Evolutionary conservation across 176 grass and related monocot species (phyloP).

Genomic region (Rhipidocladum racemiflorum): DNA sequence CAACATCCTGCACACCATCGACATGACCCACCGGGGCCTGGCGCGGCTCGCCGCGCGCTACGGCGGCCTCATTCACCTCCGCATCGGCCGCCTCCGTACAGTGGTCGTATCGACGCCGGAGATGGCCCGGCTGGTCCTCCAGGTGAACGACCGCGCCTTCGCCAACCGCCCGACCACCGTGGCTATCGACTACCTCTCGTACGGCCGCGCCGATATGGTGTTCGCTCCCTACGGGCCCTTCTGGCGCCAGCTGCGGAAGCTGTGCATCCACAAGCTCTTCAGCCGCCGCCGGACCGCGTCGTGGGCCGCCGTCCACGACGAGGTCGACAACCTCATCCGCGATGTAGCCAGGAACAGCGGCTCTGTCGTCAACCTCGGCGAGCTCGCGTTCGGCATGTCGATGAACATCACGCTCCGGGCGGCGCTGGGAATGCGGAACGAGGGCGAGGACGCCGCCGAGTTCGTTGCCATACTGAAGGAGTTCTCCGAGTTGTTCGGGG

Average conservation of each 20-base stretch:
- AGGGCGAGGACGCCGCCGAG: conserved; percentile 30
- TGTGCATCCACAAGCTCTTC: conserved; percentile 54
- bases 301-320: conserved; percentile 43
- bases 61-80: conserved; percentile 43
- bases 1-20: conserved; percentile 41
- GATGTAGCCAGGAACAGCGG: conserved; percentile 14
- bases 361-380: conserved; percentile 24
- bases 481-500: conserved; percentile 50
- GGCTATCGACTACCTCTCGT: conserved; percentile 43
- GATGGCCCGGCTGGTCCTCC: conserved; percentile 39
- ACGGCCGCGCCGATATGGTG: conserved; percentile 55
- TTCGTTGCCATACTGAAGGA: conserved; percentile 52
- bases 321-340: not conserved
- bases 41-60: conserved; percentile 29
- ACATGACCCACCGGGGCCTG: conserved; percentile 50
- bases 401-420: conserved; percentile 47
- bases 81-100: conserved; percentile 30
- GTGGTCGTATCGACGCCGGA: conserved; percentile 42
- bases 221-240: conserved; percentile 58
- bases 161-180: conserved; percentile 43
- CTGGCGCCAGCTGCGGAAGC: conserved; percentile 62
- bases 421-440: conserved; percentile 37
- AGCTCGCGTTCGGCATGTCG: conserved; percentile 48
- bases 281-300: conserved; percentile 41
- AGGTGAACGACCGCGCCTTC: conserved; percentile 45